phyloP scores from a whole-genome alignment of 1,284 basidiomycete genomes.

The Microbotryum lychnidis-dioicae region DNA sequence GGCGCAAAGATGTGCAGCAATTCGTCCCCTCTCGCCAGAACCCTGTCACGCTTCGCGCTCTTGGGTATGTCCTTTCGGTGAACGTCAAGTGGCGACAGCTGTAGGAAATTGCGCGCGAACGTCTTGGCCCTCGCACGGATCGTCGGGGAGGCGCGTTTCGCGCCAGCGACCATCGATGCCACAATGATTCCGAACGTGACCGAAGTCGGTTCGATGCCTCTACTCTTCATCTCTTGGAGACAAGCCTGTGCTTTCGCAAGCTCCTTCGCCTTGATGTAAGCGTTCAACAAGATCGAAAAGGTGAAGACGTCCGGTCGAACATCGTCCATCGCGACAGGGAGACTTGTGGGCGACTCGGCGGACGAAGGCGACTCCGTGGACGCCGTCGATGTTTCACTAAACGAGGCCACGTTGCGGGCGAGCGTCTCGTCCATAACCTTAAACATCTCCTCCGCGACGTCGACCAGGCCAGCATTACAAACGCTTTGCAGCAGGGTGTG shows the following conservation, averaged over 20 bases:
- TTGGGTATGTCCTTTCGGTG: too few species aligned
- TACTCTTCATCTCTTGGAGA: slow-evolving; percentile 63
- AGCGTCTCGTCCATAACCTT: slow-evolving; percentile 51
- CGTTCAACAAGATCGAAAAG: slow-evolving; percentile 77
- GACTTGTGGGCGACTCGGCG: not conserved
- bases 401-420: not conserved
- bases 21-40: slow-evolving; percentile 28
- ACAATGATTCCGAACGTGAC: slow-evolving; percentile 67
- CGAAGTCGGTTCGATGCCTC: slow-evolving; percentile 60
- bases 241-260: slow-evolving; percentile 55
- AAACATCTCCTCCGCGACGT: slow-evolving; percentile 60
- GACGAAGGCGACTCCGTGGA: not conserved
- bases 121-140: slow-evolving; percentile 33
- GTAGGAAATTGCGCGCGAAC: slow-evolving; percentile 11
- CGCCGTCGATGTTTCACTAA: not conserved
- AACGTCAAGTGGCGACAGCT: not conserved
- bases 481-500: slow-evolving; percentile 74
- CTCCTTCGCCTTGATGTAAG: slow-evolving; percentile 58
- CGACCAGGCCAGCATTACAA: slow-evolving; percentile 63
- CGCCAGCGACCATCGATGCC: slow-evolving; percentile 47
- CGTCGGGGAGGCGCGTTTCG: slow-evolving; percentile 22
- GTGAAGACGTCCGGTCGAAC: slow-evolving; percentile 47
- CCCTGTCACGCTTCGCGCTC: slow-evolving; percentile 32
- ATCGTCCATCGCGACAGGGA: slow-evolving; percentile 14
- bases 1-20: slow-evolving; percentile 51